phyloP scores from a whole-genome alignment of 768 basidiomycete genomes.

The Exidia glandulosa region DNA sequence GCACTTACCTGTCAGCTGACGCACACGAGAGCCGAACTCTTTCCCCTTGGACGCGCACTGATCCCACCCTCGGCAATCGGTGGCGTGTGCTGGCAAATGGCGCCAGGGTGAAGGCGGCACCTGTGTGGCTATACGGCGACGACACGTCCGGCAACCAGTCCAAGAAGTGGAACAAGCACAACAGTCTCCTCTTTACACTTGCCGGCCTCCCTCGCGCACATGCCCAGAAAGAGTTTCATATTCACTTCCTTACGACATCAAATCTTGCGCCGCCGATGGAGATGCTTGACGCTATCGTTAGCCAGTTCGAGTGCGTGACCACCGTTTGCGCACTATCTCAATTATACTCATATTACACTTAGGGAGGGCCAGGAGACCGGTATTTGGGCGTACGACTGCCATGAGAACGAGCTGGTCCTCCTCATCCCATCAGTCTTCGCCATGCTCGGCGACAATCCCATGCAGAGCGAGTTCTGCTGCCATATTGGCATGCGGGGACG shows the following conservation, averaged over 20 bases:
- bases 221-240: slow-evolving; percentile 7
- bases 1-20: neutral
- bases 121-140: slow-evolving; percentile 15
- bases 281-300: slow-evolving; percentile 13
- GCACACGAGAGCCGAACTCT: neutral
- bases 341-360: neutral
- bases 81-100: slow-evolving; percentile 7
- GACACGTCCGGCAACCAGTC: slow-evolving; percentile 19
- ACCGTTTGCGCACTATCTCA: neutral
- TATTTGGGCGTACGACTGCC: slow-evolving; percentile 11
- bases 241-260: slow-evolving; percentile 15
- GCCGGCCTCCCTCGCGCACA: slow-evolving; percentile 11
- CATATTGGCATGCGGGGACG: slow-evolving; percentile 9
- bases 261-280: slow-evolving; percentile 15
- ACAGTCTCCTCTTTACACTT: slow-evolving; percentile 15
- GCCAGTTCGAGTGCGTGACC: slow-evolving; percentile 11
- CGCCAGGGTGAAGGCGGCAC: slow-evolving; percentile 6
- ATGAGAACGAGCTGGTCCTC: slow-evolving; percentile 17
- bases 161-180: slow-evolving; percentile 21
- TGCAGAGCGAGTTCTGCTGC: slow-evolving; percentile 11
- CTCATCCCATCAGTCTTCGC: slow-evolving; percentile 22
- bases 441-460: slow-evolving; percentile 10
- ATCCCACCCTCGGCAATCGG: neutral
- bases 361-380: slow-evolving; percentile 10
- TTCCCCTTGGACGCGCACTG: neutral